phyloP scores from a whole-genome alignment of 352 stramenopile genomes.

The Peronospora belbahrii region DNA sequence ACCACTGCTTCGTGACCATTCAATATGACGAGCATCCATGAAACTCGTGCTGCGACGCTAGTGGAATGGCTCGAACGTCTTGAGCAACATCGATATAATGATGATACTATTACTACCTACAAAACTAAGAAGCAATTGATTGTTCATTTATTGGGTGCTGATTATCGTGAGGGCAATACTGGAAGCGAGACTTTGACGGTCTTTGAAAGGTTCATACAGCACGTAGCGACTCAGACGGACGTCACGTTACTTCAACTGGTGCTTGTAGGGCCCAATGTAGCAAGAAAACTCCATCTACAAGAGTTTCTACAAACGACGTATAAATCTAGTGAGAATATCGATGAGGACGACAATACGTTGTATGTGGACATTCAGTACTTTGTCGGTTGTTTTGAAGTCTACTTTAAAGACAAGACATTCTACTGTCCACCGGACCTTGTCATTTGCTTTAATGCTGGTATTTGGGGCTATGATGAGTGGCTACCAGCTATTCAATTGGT shows the following conservation, averaged over 20 bases:
- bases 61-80: slow-evolving; percentile 25
- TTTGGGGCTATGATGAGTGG: slow-evolving; percentile 87
- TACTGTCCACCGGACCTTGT: slow-evolving; percentile 52
- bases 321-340: background rate
- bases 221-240: slow-evolving; percentile 27
- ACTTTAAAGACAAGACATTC: slow-evolving; percentile 31
- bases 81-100: slow-evolving; percentile 6
- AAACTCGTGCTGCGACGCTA: slow-evolving; percentile 32
- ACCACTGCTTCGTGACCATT: background rate
- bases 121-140: slow-evolving; percentile 23
- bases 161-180: slow-evolving; percentile 69
- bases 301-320: slow-evolving; percentile 20
- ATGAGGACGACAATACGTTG: slow-evolving; percentile 9
- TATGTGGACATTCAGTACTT: slow-evolving; percentile 59
- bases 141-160: slow-evolving; percentile 63
- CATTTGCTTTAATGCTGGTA: slow-evolving; percentile 80
- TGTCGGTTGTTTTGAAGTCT: slow-evolving; percentile 58
- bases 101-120: slow-evolving; percentile 1
- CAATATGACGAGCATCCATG: slow-evolving; percentile 11
- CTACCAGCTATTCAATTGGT: slow-evolving; percentile 60
- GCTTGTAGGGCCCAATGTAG: slow-evolving; percentile 70
- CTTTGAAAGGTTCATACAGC: slow-evolving; percentile 45
- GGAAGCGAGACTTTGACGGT: slow-evolving; percentile 44
- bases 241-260: slow-evolving; percentile 42
- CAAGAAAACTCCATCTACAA: slow-evolving; percentile 39